phyloP scores from a whole-genome alignment of 495 filamentous ascomycete genomes.

The Podospora fimiseda region DNA sequence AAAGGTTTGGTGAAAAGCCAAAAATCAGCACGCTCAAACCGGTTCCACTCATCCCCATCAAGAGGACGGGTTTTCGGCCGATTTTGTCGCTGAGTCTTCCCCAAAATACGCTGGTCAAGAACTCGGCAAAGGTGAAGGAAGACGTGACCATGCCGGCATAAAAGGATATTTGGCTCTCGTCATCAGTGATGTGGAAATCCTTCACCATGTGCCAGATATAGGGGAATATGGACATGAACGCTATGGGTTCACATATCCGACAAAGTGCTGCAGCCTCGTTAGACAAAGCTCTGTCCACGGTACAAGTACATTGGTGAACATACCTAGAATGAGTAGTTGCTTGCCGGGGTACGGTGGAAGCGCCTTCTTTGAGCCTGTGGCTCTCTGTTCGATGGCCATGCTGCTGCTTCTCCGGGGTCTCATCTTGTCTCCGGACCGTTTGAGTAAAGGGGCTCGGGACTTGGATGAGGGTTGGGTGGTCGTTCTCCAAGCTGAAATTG shows the following conservation, averaged over 20 bases:
- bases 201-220: constrained; percentile 98
- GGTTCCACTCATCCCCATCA: constrained; percentile 82
- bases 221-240: constrained; percentile 99
- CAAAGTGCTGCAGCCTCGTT: constrained; percentile 62
- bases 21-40: constrained; percentile 91
- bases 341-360: constrained; percentile 44
- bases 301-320: constrained; percentile 16
- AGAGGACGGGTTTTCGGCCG: constrained; percentile 85
- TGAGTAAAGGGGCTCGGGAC: background rate
- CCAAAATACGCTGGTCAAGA: constrained; percentile 84
- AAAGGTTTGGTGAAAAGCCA: constrained; percentile 80
- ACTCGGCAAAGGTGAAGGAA: constrained; percentile 93
- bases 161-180: constrained; percentile 73
- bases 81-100: constrained; percentile 86
- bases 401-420: constrained; percentile 12
- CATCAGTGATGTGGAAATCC: constrained; percentile 77
- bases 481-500: background rate
- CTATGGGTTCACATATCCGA: constrained; percentile 96
- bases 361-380: background rate
- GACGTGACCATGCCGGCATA: constrained; percentile 97
- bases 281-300: constrained; percentile 16
- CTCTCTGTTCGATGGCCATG: constrained; percentile 6
- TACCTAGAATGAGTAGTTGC: constrained; percentile 71
- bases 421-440: constrained; percentile 6
- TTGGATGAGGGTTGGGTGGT: background rate